Evolutionary conservation across 106 monocot species (phyloP), one percentile per base, ranked within the genome.

Genomic region (Dendrobium officinale): DNA sequence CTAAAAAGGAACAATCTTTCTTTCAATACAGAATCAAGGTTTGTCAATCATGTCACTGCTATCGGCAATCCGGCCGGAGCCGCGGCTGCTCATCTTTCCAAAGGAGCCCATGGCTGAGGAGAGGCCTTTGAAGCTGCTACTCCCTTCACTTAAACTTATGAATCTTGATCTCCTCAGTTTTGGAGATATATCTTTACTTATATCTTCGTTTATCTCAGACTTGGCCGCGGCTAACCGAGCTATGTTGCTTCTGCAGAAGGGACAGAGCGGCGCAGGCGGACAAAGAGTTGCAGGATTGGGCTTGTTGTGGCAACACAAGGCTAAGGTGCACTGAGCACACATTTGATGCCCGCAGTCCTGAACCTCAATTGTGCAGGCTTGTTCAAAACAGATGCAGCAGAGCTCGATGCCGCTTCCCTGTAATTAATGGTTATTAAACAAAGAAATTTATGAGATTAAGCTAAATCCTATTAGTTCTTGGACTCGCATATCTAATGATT

Each of bases 301-400:
- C 85, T 95, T 94, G 85, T 82, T 91, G 84, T 98, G 98, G 84
- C 94, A 95, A 82, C 95, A 98, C 10, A 98, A 84, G 5, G 95
- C 86, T 45, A 98, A 79, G 33, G 85, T 98, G 91, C 98, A 98
- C 77, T 88, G 80, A 6, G 98, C 94, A 42, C 98, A 98, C 98
- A 98, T 95, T 80, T 93, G 92, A 80, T 98, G 98, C 49, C 95
- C 98, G 44, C 98, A 98, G 67, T 90, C 87, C 85, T 79, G 85
- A 26, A 95, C 92, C 83, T 92, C 92, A 43, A 98, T 95, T 18
- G 91, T 92, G 84, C 98, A 98, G 26, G 58, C 79, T 86, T 95
- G 92, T 80, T 95, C 95, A 70, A 98, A 98, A 79, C 98, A 98
- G 82, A 98, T 98, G 87, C 91, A 89, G 82, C 98, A 98, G 31